Evolutionary conservation across 202 grass and related monocot species (phyloP), one percentile per base, ranked within the genome.

Genomic region (Digitaria exilis): DNA sequence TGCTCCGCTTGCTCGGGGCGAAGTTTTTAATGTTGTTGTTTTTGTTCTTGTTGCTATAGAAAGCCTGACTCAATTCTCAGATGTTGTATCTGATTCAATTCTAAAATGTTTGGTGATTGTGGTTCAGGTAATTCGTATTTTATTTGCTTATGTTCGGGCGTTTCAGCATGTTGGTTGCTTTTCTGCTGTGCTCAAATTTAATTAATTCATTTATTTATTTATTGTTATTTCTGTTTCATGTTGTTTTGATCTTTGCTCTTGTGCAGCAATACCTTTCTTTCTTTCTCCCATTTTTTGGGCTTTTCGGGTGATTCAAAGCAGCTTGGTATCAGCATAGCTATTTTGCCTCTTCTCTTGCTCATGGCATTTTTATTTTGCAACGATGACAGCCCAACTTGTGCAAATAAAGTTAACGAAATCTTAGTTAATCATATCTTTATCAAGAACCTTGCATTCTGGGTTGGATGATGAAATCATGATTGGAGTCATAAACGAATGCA

Each of bases 81-180:
- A 55, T 73, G 7, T 61, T 69, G 6, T 1, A n/a, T 48, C 43
- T 74, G 25, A 55, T 34, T 74, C n/a, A n/a, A n/a, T n/a, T n/a
- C n/a, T n/a, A 77, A 81, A 81, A 81, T 85, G 56, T 1, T 43
- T 32, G 9, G n/a, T 49, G 6, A 17, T 49, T 78, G 21, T 30
- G 34, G 44, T 85, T 46, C 34, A 29, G 49, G 59, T n/a, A 24
- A 31, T 24, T 34, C 14, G 9, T 77, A 39, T 44, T 58, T 13
- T 46, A 1, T 49, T 59, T 59, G 30, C 34, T 58, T 1, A 0
- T 81, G 19, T 31, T 71, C 9, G 2, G 49, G 28, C 39, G 16
- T 54, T 60, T 77, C 24, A 22, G 4, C 35, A 13, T 43, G 29
- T 69, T 82, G 4, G 9, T 57, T 64, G 32, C 2, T 76, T 78